phyloP scores from a whole-genome alignment of 2,329 filamentous ascomycete genomes.

The Pseudocercospora pini-densiflorae region DNA sequence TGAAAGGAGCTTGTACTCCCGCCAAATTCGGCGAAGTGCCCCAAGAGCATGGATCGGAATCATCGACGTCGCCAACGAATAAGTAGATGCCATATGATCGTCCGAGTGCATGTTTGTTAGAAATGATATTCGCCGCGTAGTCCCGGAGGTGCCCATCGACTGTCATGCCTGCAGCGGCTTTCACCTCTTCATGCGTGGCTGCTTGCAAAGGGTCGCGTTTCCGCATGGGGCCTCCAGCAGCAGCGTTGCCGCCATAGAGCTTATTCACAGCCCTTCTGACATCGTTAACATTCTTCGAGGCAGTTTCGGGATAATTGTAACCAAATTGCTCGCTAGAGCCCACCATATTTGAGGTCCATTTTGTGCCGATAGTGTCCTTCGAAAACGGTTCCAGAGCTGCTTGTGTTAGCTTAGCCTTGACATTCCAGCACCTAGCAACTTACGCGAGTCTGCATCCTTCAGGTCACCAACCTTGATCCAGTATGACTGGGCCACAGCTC shows the following conservation, averaged over 20 bases:
- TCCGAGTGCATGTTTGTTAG: constrained; percentile 63
- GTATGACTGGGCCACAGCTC: constrained; percentile 61
- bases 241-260: constrained; percentile 59
- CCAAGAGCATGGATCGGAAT: constrained; percentile 56
- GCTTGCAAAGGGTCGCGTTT: constrained; percentile 18
- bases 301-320: constrained; percentile 75
- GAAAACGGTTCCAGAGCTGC: constrained; percentile 62
- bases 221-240: constrained; percentile 23
- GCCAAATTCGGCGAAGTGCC: constrained; percentile 59
- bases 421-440: constrained; percentile 6
- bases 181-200: constrained; percentile 13
- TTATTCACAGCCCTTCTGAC: constrained; percentile 62
- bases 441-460: constrained; percentile 36
- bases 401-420: constrained; percentile 7
- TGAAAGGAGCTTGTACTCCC: constrained; percentile 62
- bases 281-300: constrained; percentile 45
- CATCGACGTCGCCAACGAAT: constrained; percentile 63
- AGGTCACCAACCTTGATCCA: constrained; percentile 60
- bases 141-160: constrained; percentile 57
- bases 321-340: constrained; percentile 66
- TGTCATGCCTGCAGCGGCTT: constrained; percentile 36
- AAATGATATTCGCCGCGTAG: constrained; percentile 71
- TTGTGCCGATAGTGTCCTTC: constrained; percentile 59
- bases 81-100: constrained; percentile 69
- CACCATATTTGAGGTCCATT: constrained; percentile 70